Evolutionary conservation across 345 rosid genomes (phyloP), one percentile per base, ranked within the genome.

Genomic region (Arabis alpina): DNA sequence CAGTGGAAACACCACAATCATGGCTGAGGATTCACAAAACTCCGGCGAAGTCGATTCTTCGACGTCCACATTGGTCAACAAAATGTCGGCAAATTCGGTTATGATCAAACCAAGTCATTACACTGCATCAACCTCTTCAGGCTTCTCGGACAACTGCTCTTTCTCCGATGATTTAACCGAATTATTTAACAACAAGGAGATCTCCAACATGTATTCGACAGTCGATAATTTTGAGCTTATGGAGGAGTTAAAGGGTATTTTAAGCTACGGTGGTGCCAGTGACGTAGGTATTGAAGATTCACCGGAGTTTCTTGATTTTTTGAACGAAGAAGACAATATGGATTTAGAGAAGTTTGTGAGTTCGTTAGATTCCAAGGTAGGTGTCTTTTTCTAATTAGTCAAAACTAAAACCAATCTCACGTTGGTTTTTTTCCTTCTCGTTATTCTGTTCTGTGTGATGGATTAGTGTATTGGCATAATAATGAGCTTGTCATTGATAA

Each of bases 161-260:
- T 43, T 65, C 60, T 39, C 66, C 2, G 62, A 41, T 41, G 67
- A 16, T 23, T 24, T 65, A 8, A 14, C 10, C 23, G 61, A 66
- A 2, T 61, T 75, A 2, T 61, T 75, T 13, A 54, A 53, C 30
- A 75, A 54, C 43, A 53, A 67, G 27, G 69, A 68, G 53, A 61
- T 61, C 10, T 61, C 54, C 10, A 12, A 28, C 39, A 45, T 61
- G 57, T 75, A 45, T 19, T 45, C 7, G 8, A 39, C 36, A 19
- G 58, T 75, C 2, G 78, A 68, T 75, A 61, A 54, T 16, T n/a
- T 68, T 19, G 74, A 37, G 15, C 16, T 68, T 39, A 61, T 75
- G 74, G 78, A 75, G 6, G 74, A 75, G 78, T 39, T 75, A 28
- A 37, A 68, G 16, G 40, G 14, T 27, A 61, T 68, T 11, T 28